A percentile compares a stretch with the other conserved stretches of the same genome.
Evolutionary conservation across 129 eudicot genomes (phyloP).

Genomic region (Dittrichia graveolens): DNA sequence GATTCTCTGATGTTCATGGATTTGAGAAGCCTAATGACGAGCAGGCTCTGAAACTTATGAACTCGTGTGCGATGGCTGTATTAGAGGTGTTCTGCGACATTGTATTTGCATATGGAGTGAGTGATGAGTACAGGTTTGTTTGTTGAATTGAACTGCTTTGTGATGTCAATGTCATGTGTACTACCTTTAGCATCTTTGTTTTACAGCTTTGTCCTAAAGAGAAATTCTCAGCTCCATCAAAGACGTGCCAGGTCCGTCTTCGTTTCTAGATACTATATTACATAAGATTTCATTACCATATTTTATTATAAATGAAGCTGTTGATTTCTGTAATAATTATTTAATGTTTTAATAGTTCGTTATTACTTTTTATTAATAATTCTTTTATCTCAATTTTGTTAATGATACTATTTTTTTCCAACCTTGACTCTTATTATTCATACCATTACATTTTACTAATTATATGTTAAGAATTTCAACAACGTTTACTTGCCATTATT

Average conservation of each 20-base stretch:
- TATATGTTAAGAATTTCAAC: too few species aligned
- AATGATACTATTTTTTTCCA: too few species aligned
- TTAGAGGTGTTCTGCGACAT: constrained; percentile 67
- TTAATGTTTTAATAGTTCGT: neutral
- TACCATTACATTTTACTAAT: too few species aligned
- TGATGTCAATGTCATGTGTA: constrained; percentile 2
- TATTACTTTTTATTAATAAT: too few species aligned
- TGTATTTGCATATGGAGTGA: constrained; percentile 84
- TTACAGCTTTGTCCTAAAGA: constrained; percentile 78
- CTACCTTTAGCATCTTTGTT: neutral
- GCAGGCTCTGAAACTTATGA: constrained; percentile 90
- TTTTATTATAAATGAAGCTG: neutral
- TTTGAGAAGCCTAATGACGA: constrained; percentile 94
- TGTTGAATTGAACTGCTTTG: neutral
- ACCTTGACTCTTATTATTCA: too few species aligned
- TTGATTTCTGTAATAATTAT: neutral
- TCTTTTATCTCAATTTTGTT: too few species aligned
- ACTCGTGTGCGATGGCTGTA: constrained; percentile 80
- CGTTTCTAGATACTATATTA: neutral
- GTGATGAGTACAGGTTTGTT: constrained; percentile 89
- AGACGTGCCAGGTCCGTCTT: constrained; percentile 67
- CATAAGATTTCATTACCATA: neutral
- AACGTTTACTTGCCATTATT: too few species aligned
- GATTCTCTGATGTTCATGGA: constrained; percentile 80
- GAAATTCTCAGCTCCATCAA: constrained; percentile 62